Base-by-base conservation (phyloP, 148 eudicot genomes). In the Agrostemma githago region DNA sequence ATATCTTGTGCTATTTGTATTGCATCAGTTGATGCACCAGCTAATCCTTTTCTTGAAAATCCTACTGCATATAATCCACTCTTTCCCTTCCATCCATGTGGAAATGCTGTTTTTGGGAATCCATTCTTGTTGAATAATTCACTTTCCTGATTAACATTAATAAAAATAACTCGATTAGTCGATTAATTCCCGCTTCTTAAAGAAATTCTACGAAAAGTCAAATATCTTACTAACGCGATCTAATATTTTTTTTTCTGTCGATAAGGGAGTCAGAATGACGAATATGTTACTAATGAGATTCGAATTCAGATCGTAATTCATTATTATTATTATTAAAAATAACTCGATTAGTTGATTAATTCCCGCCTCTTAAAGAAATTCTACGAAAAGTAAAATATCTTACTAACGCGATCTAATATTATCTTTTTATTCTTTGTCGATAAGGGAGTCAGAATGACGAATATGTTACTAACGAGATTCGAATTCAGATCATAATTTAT, bases 31-130 rank as follows among this genome's bases (percentile, higher is more conserved):
- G 97, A 86, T 62, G 88, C 91, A 76, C 98, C 98, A 38, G 98
- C 78, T 0, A 89, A 88, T 79, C 98, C 97, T 89, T 82, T 87
- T 79, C 89, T 86, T 76, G 98, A 88, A 78, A 94, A 94, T 62
- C 98, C 98, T 69, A 85, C 90, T 5, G 97, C 97, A 74, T 94
- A 94, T 1, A 94, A 80, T n/a, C 98, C 97, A 43, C 72, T 78
- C 38, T 91, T 86, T 65, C 98, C 98, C 42, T 91, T 94, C 98
- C 98, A 94, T 4, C 88, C 89, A 59, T 83, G 77, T 20, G 97
- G 91, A 74, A 83, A 87, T 71, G 89, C 83, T 12, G 87, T 21
- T 21, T 86, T 91, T 9, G 98, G 98, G n/a, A 89, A 85, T n/a
- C 98, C 96, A 51, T 86, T 86, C 51, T 91, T 81, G 68, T 84